phyloP scores from a whole-genome alignment of 2,329 filamentous ascomycete genomes.

The Talaromyces pinophilus region DNA sequence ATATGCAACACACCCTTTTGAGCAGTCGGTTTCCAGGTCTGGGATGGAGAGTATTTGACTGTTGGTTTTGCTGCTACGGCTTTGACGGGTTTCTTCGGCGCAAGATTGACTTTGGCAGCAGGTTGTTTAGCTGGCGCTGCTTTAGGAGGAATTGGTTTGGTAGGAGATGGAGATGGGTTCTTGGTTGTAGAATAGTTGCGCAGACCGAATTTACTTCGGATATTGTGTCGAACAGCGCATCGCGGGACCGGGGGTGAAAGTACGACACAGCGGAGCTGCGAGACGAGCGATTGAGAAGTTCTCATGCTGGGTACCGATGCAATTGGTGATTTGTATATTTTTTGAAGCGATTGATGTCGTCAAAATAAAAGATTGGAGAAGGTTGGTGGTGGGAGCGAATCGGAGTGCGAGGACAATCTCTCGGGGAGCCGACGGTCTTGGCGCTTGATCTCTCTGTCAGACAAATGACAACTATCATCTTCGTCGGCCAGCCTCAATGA shows the following conservation, averaged over 20 bases:
- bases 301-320: background rate
- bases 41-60: constrained; percentile 4
- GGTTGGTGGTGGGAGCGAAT: constrained; percentile 4
- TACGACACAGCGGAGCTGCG: constrained; percentile 17
- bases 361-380: constrained; percentile 9
- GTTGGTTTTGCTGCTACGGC: constrained; percentile 1
- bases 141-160: background rate
- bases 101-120: constrained; percentile 8
- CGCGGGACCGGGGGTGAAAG: background rate
- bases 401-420: background rate
- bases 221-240: constrained; percentile 6
- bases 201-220: background rate
- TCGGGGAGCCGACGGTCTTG: constrained; percentile 8
- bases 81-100: constrained; percentile 3
- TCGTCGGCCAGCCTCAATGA: background rate
- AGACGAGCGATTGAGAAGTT: background rate
- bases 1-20: constrained; percentile 32
- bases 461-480: constrained; percentile 5
- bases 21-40: constrained; percentile 29
- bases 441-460: background rate
- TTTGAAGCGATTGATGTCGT: constrained; percentile 1
- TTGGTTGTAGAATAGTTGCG: constrained; percentile 16
- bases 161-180: background rate
- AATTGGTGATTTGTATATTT: background rate
- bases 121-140: background rate